Percentiles rank a stretch among this genome's conserved stretches.
Evolutionary conservation across 2,329 filamentous ascomycete species (phyloP).

Genomic region (Chaetomium globosum): DNA sequence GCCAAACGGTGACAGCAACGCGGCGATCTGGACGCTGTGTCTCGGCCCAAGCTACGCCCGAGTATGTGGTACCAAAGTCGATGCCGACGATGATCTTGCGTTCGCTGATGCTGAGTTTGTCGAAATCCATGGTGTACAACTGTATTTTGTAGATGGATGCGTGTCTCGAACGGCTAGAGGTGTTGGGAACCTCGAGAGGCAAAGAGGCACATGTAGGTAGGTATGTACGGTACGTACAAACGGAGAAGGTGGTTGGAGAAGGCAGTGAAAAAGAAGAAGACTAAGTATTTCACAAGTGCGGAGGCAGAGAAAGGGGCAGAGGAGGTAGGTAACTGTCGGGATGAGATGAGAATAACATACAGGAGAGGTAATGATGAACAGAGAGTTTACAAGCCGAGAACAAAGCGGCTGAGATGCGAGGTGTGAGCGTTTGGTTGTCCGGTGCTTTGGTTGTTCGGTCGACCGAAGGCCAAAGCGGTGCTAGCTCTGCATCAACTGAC

Average conservation of each 20-base stretch:
- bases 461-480: background rate
- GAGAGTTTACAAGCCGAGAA: background rate
- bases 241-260: background rate
- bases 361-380: background rate
- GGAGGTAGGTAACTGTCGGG: too few relatives aligned
- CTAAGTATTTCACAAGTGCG: background rate
- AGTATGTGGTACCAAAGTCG: constrained; percentile 61
- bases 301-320: background rate
- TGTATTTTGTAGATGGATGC: background rate
- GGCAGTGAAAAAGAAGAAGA: background rate
- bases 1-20: constrained; percentile 51
- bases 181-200: background rate
- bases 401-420: background rate
- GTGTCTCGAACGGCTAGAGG: background rate
- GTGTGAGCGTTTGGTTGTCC: background rate
- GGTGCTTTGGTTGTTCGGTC: background rate
- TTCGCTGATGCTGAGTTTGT: constrained; percentile 42
- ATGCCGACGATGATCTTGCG: constrained; percentile 56
- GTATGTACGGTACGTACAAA: background rate
- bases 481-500: background rate
- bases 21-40: constrained; percentile 48
- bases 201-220: background rate
- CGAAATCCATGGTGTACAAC: constrained; percentile 42
- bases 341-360: background rate
- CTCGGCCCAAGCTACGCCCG: constrained; percentile 57